Percentiles rank a stretch among this genome's conserved stretches.
Conservation (phyloP, 2,329 filamentous ascomycete species). For the Exophiala viscosa region DNA sequence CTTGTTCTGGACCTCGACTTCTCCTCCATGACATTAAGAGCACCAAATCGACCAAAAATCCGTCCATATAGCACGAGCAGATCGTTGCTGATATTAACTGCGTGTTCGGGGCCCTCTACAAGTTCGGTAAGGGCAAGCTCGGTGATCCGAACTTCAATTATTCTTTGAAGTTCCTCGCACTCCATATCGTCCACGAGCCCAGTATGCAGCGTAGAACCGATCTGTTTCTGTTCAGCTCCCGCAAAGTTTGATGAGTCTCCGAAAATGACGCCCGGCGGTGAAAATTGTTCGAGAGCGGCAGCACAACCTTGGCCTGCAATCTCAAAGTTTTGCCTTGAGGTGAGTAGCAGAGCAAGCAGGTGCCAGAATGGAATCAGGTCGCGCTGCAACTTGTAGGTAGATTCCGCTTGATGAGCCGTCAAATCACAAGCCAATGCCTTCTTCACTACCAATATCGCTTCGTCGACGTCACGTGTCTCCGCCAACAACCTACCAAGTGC, state of each 20-base stretch:
- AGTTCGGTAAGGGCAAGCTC: slow-evolving; percentile 81
- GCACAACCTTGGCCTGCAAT: slow-evolving; percentile 81
- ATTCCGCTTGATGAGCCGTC: slow-evolving; percentile 31
- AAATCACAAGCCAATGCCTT: slow-evolving; percentile 62
- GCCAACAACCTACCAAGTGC: slow-evolving; percentile 80
- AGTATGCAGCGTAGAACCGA: slow-evolving; percentile 26
- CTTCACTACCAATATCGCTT: slow-evolving; percentile 79
- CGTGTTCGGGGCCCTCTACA: slow-evolving; percentile 75
- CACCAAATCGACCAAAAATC: slow-evolving; percentile 66
- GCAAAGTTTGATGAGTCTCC: slow-evolving; percentile 44
- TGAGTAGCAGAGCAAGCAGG: slow-evolving; percentile 78
- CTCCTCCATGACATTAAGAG: slow-evolving; percentile 34
- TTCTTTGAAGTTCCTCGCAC: slow-evolving; percentile 74
- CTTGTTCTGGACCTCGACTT: slow-evolving; percentile 38
- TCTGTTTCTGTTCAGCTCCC: slow-evolving; percentile 19
- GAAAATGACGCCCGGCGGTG: slow-evolving; percentile 66
- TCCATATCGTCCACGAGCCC: slow-evolving; percentile 74
- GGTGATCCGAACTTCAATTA: slow-evolving; percentile 95
- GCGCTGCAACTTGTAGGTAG: slow-evolving; percentile 28
- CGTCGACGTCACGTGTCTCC: slow-evolving; percentile 74
- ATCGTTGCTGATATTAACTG: slow-evolving; percentile 84
- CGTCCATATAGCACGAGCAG: slow-evolving; percentile 75
- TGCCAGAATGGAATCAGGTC: slow-evolving; percentile 83
- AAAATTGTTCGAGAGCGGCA: slow-evolving; percentile 86
- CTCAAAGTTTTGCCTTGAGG: slow-evolving; percentile 77